These are phyloP conservation scores for Aphanoascus verrucosus DNA, from an alignment of 2,329 filamentous ascomycete species.

Conservation along the genomic window DNA sequence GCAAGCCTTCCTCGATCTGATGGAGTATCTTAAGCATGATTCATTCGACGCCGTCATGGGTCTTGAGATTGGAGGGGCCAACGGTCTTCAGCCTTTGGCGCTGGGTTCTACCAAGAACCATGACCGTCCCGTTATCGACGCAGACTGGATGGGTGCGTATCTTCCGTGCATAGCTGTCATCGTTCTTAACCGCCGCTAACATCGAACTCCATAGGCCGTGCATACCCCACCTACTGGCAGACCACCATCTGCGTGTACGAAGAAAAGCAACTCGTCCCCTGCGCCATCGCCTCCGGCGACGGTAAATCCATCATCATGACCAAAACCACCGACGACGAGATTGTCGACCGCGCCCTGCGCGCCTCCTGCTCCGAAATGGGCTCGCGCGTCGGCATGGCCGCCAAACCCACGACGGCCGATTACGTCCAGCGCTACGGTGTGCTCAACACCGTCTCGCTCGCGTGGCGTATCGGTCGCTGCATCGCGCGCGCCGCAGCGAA, in stretches of 20 bases:
- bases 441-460: conserved; percentile 34
- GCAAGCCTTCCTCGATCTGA: conserved; percentile 40
- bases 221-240: conserved; percentile 39
- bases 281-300: conserved; percentile 38
- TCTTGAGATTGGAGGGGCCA: conserved; percentile 57
- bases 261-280: conserved; percentile 33
- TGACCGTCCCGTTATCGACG: conserved; percentile 38
- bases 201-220: conserved; percentile 24
- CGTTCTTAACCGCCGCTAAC: conserved; percentile 18
- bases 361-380: conserved; percentile 36
- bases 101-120: conserved; percentile 46
- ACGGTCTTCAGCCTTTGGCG: conserved; percentile 50
- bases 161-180: not conserved
- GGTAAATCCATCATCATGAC: conserved; percentile 38
- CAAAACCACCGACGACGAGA: conserved; percentile 32
- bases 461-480: conserved; percentile 48
- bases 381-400: conserved; percentile 32
- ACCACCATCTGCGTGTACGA: conserved; percentile 37
- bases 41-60: conserved; percentile 49
- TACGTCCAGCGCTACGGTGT: conserved; percentile 30
- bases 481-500: conserved; percentile 43
- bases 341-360: conserved; percentile 36
- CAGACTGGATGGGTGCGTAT: conserved; percentile 36
- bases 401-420: conserved; percentile 32
- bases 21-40: conserved; percentile 38